Conservation (phyloP, 106 monocot genomes). For the Narthecium ossifragum region DNA sequence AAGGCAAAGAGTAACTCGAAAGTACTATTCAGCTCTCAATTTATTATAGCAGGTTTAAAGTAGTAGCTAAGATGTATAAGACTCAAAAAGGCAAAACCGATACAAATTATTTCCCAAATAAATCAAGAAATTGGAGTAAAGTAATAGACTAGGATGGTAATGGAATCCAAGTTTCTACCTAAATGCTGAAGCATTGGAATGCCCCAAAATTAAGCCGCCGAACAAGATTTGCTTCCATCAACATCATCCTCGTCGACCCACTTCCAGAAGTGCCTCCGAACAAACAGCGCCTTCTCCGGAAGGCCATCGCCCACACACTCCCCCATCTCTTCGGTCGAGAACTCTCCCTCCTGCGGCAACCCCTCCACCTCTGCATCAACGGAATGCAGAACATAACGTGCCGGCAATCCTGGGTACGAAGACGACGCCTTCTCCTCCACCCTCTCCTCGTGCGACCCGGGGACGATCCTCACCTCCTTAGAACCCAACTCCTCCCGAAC, state of each 20-base stretch:
- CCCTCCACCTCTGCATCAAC: slow-evolving; percentile 62
- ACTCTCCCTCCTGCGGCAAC: slow-evolving; percentile 79
- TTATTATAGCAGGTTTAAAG: too few relatives aligned
- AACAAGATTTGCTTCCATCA: too few relatives aligned
- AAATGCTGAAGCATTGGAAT: too few relatives aligned
- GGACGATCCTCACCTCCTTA: slow-evolving; percentile 19
- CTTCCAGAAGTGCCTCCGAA: slow-evolving; percentile 78
- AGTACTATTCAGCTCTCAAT: too few relatives aligned
- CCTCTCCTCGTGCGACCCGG: slow-evolving; percentile 30
- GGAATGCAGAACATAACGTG: slow-evolving; percentile 63
- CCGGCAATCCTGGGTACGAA: slow-evolving; percentile 80
- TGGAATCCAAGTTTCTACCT: too few relatives aligned
- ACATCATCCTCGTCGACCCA: slow-evolving; percentile 41
- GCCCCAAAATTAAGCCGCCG: too few relatives aligned
- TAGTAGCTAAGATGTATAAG: too few relatives aligned
- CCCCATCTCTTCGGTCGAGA: slow-evolving; percentile 76
- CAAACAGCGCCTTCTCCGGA: slow-evolving; percentile 28
- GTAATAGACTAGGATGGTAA: too few relatives aligned
- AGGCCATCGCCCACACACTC: slow-evolving; percentile 22
- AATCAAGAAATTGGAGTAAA: too few relatives aligned
- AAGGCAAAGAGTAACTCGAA: too few relatives aligned
- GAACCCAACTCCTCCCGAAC: slow-evolving; percentile 65
- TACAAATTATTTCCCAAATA: too few relatives aligned
- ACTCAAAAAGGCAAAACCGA: too few relatives aligned
- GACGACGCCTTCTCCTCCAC: slow-evolving; percentile 59